Evolutionary conservation across 495 filamentous ascomycete genomes (phyloP).

Genomic region (Neurospora terricola): DNA sequence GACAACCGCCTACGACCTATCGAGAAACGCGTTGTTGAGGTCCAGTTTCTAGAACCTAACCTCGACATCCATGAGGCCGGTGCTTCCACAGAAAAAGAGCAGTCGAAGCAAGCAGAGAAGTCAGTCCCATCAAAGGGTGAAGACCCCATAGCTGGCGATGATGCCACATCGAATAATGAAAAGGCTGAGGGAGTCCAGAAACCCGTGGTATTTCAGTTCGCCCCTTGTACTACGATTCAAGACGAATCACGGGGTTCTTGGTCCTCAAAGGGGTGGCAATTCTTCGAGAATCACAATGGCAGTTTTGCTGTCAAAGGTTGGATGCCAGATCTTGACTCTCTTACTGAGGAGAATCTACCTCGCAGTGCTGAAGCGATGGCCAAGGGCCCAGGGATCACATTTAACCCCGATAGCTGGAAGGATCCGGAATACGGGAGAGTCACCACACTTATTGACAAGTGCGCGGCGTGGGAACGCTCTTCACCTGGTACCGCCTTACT

Average conservation of each 20-base stretch:
- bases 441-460: slow-evolving; percentile 22
- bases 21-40: not conserved
- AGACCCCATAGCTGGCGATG: not conserved
- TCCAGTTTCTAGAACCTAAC: slow-evolving; percentile 20
- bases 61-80: slow-evolving; percentile 12
- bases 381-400: slow-evolving; percentile 2
- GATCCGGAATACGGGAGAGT: slow-evolving; percentile 31
- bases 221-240: slow-evolving; percentile 3
- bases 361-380: slow-evolving; percentile 24
- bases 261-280: slow-evolving; percentile 5
- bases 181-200: not conserved
- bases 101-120: not conserved
- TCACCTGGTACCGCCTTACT: slow-evolving; percentile 16
- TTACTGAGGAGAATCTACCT: slow-evolving; percentile 25
- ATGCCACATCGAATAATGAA: not conserved
- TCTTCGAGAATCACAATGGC: slow-evolving; percentile 19
- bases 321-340: slow-evolving; percentile 21
- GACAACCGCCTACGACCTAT: not conserved
- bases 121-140: not conserved
- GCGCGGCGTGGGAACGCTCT: slow-evolving; percentile 33
- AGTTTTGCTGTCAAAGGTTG: slow-evolving; percentile 23
- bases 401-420: slow-evolving; percentile 19
- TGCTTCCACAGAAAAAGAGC: not conserved
- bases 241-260: slow-evolving; percentile 12
- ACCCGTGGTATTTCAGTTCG: slow-evolving; percentile 7